A percentile compares a stretch with the other conserved stretches of the same genome.
Evolutionary conservation across 2,329 filamentous ascomycete species (phyloP).

Genomic region (Penicillium vulpinum): DNA sequence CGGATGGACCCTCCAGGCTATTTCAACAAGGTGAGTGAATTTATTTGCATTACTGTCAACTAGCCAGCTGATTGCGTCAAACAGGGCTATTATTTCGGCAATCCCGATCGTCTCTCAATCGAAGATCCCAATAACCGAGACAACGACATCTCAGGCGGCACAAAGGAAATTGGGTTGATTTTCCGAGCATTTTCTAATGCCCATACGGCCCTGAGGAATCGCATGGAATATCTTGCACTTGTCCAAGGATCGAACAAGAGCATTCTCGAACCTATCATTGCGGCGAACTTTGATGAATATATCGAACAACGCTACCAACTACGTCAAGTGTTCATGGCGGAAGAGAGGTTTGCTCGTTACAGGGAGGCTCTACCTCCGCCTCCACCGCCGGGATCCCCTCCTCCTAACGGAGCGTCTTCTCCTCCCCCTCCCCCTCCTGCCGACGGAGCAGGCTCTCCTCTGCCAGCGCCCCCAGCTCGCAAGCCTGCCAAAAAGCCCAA

Average conservation of each 20-base stretch:
- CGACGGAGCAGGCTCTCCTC: not conserved
- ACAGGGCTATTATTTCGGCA: conserved; percentile 52
- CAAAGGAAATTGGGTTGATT: conserved; percentile 67
- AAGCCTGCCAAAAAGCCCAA: not conserved
- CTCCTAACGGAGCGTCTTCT: conserved; percentile 6
- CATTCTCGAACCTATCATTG: conserved; percentile 71
- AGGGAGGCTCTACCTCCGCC: conserved; percentile 27
- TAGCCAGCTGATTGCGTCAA: conserved; percentile 30
- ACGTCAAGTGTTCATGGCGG: conserved; percentile 51
- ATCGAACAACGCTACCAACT: conserved; percentile 66
- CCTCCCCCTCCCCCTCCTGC: conserved; percentile 18
- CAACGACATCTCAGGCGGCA: conserved; percentile 91
- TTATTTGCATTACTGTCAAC: not conserved
- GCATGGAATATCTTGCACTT: conserved; percentile 50
- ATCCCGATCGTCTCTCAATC: conserved; percentile 72
- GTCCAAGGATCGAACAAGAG: conserved; percentile 42
- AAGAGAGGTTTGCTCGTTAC: conserved; percentile 37
- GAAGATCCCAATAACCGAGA: conserved; percentile 82
- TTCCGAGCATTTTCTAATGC: conserved; percentile 69
- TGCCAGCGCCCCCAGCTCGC: not conserved
- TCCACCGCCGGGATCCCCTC: conserved; percentile 10
- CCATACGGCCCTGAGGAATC: conserved; percentile 56
- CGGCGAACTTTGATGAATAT: conserved; percentile 77
- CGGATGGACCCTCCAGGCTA: conserved; percentile 72
- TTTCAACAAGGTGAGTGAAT: conserved; percentile 66